Base-by-base conservation (phyloP, 2,329 filamentous ascomycete species). In the Chaetomium strumarium region DNA sequence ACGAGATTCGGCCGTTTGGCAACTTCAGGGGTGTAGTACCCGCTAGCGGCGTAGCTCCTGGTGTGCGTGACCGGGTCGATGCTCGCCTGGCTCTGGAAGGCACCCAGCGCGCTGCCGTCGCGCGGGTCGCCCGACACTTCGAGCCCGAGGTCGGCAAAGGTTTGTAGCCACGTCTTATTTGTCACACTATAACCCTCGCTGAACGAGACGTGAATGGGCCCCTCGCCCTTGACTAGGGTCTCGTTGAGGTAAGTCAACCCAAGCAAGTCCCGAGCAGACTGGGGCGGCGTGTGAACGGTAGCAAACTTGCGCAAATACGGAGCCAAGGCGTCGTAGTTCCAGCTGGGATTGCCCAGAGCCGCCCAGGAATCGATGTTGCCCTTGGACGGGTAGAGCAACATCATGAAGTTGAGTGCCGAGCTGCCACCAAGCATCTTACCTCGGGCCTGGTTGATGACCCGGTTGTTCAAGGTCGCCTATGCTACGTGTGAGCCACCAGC, bases 181-280 rank as follows among this genome's bases (percentile, higher is more conserved):
- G 61, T 60, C 7, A 58, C 39, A 11, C 59, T 54, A 46, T 68
- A 69, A 0, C 64, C 65, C 38, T 69, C 67, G 40, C 65, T 63
- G 51, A 65, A 70, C 2, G 68, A 70, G 19, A 71, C 60, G 5
- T 70, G 65, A 7, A 73, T 33, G 1, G 70, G 71, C 0, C 71
- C 70, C 33, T 67, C 60, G 13, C 65, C 65, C 5, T 58, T 57
- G 1, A 55, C 56, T 5, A 66, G 38, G 11, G 56, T 60, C 16
- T 68, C 67, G 39, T 70, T 64, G 45, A 69, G 64, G 46, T 67
- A 67, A 1, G 56, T 59, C 36, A 69, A 55, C 10, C 64, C 63
- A 41, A 66, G 59, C 8, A 61, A 46, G 5, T 69, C 63, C 19
- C 55, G 60, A 6, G 67, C 55, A 3, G 55, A 58, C 44, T 63